Evolutionary conservation across 345 rosid genomes (phyloP), one percentile per base, ranked within the genome.

Genomic region (Gossypium australe): DNA sequence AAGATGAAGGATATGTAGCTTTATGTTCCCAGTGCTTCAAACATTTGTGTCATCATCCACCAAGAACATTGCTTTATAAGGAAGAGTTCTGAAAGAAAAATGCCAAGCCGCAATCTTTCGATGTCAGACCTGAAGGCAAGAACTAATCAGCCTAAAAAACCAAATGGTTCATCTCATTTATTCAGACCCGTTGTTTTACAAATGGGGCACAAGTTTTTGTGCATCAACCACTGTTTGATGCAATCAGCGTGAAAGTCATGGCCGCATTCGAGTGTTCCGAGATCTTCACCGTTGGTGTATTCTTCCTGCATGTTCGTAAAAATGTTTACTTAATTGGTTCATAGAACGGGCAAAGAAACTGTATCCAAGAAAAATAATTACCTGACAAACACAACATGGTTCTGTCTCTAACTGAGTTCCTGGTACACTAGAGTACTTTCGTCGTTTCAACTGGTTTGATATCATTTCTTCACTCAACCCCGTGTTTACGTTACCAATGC

Each of bases 351-450:
- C 60, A 2, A 9, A 34, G 64, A 57, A 52, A 27, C 18, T 9
- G 22, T 4, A 2, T 6, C 44, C 2, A 44, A 59, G 75, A 62
- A 38, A 49, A 71, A 13, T 68, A n/a, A 63, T 75, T 86, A 91
- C 98, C 95, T 88, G 97, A 77, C 97, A 94, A 59, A 94, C 29
- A 77, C 95, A 90, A 76, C 98, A 91, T 18, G 98, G 98, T 68
- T 92, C 97, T 4, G 78, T 71, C 77, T 91, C 97, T 79, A 74
- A 76, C 55, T 80, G 71, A 38, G 75, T 41, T 43, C 53, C 70
- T 7, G 16, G 17, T 4, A 71, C 58, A 45, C 65, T 52, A 3
- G 78, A 73, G 79, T 75, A 85, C 70, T 82, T 90, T 29, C 73
- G 78, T 79, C 74, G 85, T 66, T 89, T 92, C 73, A 94, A 60